Evolutionary conservation across 208 protist species (phyloP).

Genomic region (Wallacemonas sp.): DNA sequence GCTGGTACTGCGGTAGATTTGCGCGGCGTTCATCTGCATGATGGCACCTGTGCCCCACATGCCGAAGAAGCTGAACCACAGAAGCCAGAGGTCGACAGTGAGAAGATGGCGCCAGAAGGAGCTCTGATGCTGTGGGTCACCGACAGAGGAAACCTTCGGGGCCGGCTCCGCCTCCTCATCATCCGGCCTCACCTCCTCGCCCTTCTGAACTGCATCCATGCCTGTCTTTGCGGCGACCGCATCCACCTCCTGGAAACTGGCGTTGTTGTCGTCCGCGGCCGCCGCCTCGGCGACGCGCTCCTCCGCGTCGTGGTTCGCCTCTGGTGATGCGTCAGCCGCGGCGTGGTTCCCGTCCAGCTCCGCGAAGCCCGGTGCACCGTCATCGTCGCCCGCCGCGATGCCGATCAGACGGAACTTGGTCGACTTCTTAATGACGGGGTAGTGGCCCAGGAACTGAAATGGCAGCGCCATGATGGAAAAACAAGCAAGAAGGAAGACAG

Average conservation of each 20-base stretch:
- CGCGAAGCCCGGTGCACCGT: not conserved
- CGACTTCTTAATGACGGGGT: slow-evolving; percentile 43
- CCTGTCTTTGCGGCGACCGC: too few relatives aligned
- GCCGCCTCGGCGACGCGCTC: too few relatives aligned
- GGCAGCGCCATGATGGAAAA: slow-evolving; percentile 63
- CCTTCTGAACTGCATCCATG: too few relatives aligned
- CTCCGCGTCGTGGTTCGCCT: not conserved
- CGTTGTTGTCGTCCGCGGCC: too few relatives aligned
- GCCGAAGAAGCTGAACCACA: slow-evolving; percentile 69
- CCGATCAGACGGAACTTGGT: slow-evolving; percentile 39
- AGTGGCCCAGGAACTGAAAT: slow-evolving; percentile 63
- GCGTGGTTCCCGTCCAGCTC: not conserved
- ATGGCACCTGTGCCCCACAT: slow-evolving; percentile 74
- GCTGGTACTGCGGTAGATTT: slow-evolving; percentile 72
- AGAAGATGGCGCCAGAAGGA: slow-evolving; percentile 71
- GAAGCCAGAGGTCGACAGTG: slow-evolving; percentile 63
- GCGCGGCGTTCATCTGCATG: slow-evolving; percentile 72
- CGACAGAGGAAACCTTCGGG: slow-evolving; percentile 14
- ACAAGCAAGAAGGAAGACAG: slow-evolving; percentile 36
- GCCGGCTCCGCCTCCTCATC: slow-evolving; percentile 1
- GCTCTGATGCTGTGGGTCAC: slow-evolving; percentile 55
- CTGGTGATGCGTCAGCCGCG: not conserved
- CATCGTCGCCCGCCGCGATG: slow-evolving; percentile 19
- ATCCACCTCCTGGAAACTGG: too few relatives aligned
- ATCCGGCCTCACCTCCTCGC: too few relatives aligned